Conservation (phyloP, 371 early-diverging fungal species). For the Apophysomyces ossiformis region DNA sequence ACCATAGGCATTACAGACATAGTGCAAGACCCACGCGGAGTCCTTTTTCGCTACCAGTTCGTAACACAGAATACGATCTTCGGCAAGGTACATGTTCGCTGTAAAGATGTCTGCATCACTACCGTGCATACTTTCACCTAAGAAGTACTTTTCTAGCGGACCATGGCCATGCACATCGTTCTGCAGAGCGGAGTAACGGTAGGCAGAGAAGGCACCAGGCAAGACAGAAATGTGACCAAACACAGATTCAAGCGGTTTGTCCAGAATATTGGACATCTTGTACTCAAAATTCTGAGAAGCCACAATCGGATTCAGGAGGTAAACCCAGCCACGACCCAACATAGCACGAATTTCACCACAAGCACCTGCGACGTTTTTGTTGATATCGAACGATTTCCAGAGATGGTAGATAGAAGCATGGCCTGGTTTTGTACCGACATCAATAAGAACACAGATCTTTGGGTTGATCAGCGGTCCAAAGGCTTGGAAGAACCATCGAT, state of each 20-base stretch:
- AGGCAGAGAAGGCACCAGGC: constrained; percentile 88
- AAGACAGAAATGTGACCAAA: constrained; percentile 86
- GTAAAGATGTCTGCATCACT: constrained; percentile 67
- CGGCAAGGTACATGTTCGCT: constrained; percentile 80
- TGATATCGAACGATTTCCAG: constrained; percentile 83
- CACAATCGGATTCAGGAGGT: constrained; percentile 86
- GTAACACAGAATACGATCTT: constrained; percentile 90
- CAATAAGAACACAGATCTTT: constrained; percentile 78
- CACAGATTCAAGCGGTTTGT: constrained; percentile 85
- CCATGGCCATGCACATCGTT: constrained; percentile 62
- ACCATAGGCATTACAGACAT: constrained; percentile 66
- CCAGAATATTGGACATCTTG: constrained; percentile 88
- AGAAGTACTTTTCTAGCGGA: constrained; percentile 79
- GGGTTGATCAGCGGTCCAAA: constrained; percentile 79
- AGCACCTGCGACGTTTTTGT: constrained; percentile 77
- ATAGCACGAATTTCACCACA: constrained; percentile 89
- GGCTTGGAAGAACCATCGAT: constrained; percentile 91
- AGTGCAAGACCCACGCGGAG: constrained; percentile 67
- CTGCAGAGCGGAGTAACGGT: constrained; percentile 76
- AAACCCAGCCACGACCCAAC: constrained; percentile 63
- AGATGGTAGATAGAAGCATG: constrained; percentile 70
- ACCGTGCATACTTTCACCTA: constrained; percentile 72
- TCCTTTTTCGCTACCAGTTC: constrained; percentile 78
- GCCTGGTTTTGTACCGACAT: constrained; percentile 85
- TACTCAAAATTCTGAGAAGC: constrained; percentile 90